Percentiles rank a stretch among this genome's conserved stretches.
phyloP scores from a whole-genome alignment of 495 filamentous ascomycete genomes.

The Aspergillus olivimuriae region DNA sequence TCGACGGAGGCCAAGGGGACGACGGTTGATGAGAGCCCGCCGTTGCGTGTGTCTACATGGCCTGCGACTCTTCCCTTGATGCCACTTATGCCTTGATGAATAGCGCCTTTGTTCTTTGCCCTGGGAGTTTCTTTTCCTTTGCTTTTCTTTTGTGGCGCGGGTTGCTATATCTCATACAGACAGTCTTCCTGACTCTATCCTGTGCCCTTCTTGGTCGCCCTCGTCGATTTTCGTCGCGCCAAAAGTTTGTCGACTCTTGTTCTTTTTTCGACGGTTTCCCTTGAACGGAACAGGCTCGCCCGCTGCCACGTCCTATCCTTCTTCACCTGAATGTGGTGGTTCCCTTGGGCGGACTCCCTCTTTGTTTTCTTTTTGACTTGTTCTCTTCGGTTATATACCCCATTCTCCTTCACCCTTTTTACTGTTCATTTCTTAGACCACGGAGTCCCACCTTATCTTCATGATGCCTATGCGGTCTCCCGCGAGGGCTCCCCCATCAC shows the following conservation, averaged over 20 bases:
- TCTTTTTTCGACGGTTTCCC: no score
- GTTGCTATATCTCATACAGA: no score
- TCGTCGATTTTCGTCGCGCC: no score
- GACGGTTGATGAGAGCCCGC: conserved; percentile 27
- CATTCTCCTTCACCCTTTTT: conserved; percentile 20
- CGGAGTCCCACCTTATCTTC: conserved; percentile 11
- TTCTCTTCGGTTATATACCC: conserved; percentile 15
- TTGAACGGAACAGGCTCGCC: no score
- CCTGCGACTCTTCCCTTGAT: conserved; percentile 16
- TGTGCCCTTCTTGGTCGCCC: no score
- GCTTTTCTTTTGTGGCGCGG: no score
- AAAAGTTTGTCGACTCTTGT: no score
- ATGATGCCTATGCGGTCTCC: conserved; percentile 9
- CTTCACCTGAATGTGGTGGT: no score
- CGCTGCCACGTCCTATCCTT: no score
- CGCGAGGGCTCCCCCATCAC: no score
- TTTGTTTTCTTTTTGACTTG: neutral
- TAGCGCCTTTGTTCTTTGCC: conserved; percentile 20
- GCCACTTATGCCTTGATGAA: conserved; percentile 36
- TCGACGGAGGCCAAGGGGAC: conserved; percentile 60
- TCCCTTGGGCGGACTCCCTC: neutral
- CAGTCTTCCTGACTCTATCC: no score
- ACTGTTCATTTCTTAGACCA: conserved; percentile 16
- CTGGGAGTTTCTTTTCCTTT: conserved; percentile 7
- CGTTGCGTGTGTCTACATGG: neutral